Evolutionary conservation across 495 filamentous ascomycete genomes (phyloP), one percentile per base, ranked within the genome.

Genomic region (Tuber calosporum): DNA sequence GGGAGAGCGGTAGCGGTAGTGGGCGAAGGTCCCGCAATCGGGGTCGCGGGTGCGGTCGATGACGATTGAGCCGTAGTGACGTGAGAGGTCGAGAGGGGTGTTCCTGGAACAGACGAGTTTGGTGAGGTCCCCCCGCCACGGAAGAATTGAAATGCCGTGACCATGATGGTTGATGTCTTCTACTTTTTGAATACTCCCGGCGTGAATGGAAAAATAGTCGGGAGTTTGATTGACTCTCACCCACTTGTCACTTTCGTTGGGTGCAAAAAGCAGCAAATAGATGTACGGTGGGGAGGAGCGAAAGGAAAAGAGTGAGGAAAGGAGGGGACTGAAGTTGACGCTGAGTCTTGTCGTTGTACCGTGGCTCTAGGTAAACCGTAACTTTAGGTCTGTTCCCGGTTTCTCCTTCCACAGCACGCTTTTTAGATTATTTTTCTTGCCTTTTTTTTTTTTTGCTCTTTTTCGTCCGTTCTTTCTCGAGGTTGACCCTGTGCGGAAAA

Each of bases 81-180:
- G 66, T 75, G 71, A 67, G 77, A 79, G 39, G 77, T 74, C 30
- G 74, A 34, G 69, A 79, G 76, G 69, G 77, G 77, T 43, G 77
- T 79, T 17, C 77, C 75, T 37, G 77, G 77, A 26, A 71, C 67
- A 58, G 76, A 77, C 40, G 76, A 73, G 58, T 75, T 72, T 42
- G 77, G 77, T 73, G 76, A 78, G 53, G 76, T 66, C 36, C 75
- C 70, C 58, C 75, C 75, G 67, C 77, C 78, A 66, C 77, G 77
- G 69, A 79, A 79, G 77, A 79, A 79, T 67, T 75, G 72, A 37
- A 79, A 79, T 66, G 77, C 76, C 26, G 77, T 79, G 69, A 79
- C 77, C 77, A 79, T 79, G 58, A 45, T 79, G 74, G 69, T 71
- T 62, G 53, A 4, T 62, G 53, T 30, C 53, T 62, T 40, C 72